Evolutionary conservation across 768 basidiomycete genomes (phyloP), one percentile per base, ranked within the genome.

Genomic region (Dacryopinax primogenitus): DNA sequence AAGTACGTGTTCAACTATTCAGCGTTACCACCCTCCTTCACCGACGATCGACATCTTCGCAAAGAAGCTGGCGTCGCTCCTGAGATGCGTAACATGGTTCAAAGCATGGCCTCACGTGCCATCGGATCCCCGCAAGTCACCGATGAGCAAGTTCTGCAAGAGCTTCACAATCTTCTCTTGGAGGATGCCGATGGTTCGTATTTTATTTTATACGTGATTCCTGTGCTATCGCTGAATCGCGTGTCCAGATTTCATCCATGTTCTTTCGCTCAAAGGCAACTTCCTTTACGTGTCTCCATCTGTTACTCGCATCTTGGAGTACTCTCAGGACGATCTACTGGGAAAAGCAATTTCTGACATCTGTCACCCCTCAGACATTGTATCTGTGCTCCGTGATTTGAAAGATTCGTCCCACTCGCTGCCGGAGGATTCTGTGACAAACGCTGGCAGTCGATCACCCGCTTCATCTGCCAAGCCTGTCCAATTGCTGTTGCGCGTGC

Each of bases 211-310:
- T 58, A 9, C 51, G 26, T 28, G 12, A 23, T 13, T 30, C 11
- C 3, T 18, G 16, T 44, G 41, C 41, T 28, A 23, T 74, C 78
- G 1, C 73, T 87, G n/a, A 81, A 18, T 82, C 41, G 72, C 84
- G 62, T 75, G 78, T 3, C 84, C 86, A 1, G 95, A 97, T 73
- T 90, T 95, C 72, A 78, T 96, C 26, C 87, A 89, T 71, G 93
- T 97, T 64, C 80, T 99, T 39, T 92, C 90, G 1, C 84, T 96
- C 69, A 94, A 97, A 72, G 95, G 95, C 32, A 80, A 82, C 16
- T 92, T 98, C 75, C 84, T 95, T 61, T 99, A 96, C 73, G 89
- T 92, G 63, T 90, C 92, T 0, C 92, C 92, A 1, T 83, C 87
- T 28, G 84, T 95, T 21, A 77, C 82, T 12, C 77, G 82, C 32